phyloP scores from a whole-genome alignment of 75 land plant genomes.

The Cryptomeria japonica region DNA sequence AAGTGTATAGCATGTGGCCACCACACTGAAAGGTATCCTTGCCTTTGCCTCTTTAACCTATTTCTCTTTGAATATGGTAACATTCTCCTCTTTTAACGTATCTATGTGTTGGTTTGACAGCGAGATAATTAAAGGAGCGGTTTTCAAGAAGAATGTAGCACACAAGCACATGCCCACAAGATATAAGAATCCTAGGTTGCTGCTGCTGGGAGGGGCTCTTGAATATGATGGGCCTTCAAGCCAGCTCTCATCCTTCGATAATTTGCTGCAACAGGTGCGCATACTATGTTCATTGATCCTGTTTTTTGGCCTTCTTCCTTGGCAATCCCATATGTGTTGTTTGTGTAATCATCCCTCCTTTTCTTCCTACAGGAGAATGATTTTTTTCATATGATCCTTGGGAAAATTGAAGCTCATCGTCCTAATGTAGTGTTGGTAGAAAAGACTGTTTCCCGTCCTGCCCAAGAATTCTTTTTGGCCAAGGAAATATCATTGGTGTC shows the following conservation, averaged over 20 bases:
- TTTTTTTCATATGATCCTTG: constrained; percentile 43
- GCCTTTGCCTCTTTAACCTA: background rate
- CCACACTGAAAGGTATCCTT: constrained; percentile 63
- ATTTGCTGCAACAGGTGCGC: constrained; percentile 26
- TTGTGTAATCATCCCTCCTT: background rate
- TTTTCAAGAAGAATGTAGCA: constrained; percentile 90
- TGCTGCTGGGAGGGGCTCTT: constrained; percentile 71
- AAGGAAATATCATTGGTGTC: constrained; percentile 81
- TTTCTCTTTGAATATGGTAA: background rate
- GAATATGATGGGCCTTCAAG: constrained; percentile 52
- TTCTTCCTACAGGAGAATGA: constrained; percentile 58
- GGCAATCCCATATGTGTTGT: background rate
- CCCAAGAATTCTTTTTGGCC: constrained; percentile 67
- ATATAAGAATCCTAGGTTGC: constrained; percentile 72
- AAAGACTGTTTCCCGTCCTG: constrained; percentile 75
- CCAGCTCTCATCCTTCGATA: constrained; percentile 56
- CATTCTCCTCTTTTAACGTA: background rate
- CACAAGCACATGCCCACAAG: constrained; percentile 84
- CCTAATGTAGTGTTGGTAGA: constrained; percentile 97
- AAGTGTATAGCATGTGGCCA: constrained; percentile 87
- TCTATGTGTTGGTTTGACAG: constrained; percentile 39
- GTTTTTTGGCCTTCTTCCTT: background rate
- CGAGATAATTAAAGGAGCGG: constrained; percentile 82
- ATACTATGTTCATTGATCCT: background rate
- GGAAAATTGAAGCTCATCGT: constrained; percentile 63